These are phyloP conservation scores for Misopates orontium DNA, from an alignment of 257 asterid genomes.

Conservation along the genomic window DNA sequence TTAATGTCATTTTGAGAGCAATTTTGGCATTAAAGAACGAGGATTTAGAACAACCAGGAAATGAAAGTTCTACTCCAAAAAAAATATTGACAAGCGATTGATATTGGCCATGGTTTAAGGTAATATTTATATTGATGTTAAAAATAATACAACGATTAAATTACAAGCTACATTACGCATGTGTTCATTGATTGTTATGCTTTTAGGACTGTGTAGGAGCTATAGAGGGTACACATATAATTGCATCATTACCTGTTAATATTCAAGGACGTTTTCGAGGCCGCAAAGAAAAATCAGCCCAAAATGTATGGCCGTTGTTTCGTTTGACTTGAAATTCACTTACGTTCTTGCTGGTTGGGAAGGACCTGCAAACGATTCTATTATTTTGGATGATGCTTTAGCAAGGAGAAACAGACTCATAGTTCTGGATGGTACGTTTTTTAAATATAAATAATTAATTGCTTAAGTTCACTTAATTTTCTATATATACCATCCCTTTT, in stretches of 20 bases:
- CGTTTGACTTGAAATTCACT: constrained; percentile 15
- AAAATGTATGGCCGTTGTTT: constrained; percentile 13
- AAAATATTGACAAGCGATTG: background rate
- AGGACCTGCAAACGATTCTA: constrained; percentile 2
- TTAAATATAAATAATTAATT: no score
- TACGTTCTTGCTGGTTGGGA: constrained; percentile 19
- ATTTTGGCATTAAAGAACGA: background rate
- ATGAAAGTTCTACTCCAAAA: background rate
- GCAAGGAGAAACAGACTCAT: no score
- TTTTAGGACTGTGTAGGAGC: constrained; percentile 15
- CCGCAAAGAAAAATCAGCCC: background rate
- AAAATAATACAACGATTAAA: background rate
- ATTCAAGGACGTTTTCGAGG: constrained; percentile 11
- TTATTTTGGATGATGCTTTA: no score
- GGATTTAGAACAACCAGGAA: background rate
- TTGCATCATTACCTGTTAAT: background rate
- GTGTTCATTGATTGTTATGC: background rate
- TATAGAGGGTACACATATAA: constrained; percentile 6
- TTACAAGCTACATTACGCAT: background rate
- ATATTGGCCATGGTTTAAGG: constrained; percentile 16
- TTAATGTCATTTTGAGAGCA: background rate
- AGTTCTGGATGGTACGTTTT: no score
- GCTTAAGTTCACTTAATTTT: no score
- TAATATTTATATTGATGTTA: background rate
- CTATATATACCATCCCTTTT: no score